Conservation (phyloP, 2,329 filamentous ascomycete species). For the Penicillium occitanis region DNA sequence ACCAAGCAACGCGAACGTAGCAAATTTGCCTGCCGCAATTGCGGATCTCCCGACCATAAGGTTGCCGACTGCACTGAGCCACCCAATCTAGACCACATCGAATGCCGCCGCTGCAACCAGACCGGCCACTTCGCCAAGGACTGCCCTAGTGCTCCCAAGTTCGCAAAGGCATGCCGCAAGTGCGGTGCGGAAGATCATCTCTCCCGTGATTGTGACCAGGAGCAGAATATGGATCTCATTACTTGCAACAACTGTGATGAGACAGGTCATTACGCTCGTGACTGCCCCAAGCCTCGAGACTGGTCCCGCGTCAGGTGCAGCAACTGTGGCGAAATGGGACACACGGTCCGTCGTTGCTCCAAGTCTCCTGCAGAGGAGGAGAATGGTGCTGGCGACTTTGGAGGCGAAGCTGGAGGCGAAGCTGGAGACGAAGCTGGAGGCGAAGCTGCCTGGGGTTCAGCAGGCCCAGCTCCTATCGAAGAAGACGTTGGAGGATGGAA, state of each 20-base stretch:
- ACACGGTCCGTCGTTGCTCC: slow-evolving; percentile 42
- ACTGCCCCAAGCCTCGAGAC: slow-evolving; percentile 47
- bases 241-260: slow-evolving; percentile 50
- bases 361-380: slow-evolving; percentile 27
- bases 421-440: neutral
- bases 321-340: slow-evolving; percentile 48
- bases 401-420: neutral
- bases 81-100: slow-evolving; percentile 44
- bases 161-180: slow-evolving; percentile 44
- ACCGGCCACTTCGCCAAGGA: slow-evolving; percentile 50
- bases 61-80: slow-evolving; percentile 51
- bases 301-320: slow-evolving; percentile 48
- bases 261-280: slow-evolving; percentile 45
- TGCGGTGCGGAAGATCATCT: slow-evolving; percentile 49
- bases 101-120: slow-evolving; percentile 47
- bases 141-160: slow-evolving; percentile 39
- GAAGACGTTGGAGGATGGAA: slow-evolving; percentile 8
- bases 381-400: slow-evolving; percentile 12
- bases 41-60: slow-evolving; percentile 50
- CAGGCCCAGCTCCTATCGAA: neutral
- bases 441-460: slow-evolving; percentile 2
- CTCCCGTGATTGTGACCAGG: slow-evolving; percentile 45
- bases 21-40: slow-evolving; percentile 53
- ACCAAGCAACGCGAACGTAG: slow-evolving; percentile 36
- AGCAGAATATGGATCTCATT: slow-evolving; percentile 41